These are phyloP conservation scores for Chaetomidium leptoderma DNA, from an alignment of 495 filamentous ascomycete species.

Conservation along the genomic window DNA sequence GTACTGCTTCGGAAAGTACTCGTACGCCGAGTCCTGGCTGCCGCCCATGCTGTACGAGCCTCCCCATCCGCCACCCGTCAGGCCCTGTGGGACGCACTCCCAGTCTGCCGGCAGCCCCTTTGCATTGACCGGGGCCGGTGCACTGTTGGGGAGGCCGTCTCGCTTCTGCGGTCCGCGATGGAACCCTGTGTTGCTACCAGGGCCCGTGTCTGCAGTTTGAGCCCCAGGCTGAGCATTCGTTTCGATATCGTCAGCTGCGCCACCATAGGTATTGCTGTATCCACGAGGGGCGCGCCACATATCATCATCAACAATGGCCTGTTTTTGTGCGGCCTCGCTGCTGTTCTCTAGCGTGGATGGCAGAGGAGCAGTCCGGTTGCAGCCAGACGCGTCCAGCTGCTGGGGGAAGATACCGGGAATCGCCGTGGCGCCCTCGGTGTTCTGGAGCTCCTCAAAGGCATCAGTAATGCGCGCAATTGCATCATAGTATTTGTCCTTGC, in stretches of 20 bases:
- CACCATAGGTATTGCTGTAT: too few relatives aligned
- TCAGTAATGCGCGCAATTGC: constrained; percentile 89
- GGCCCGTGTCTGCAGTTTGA: constrained; percentile 5
- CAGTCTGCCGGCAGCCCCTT: constrained; percentile 29
- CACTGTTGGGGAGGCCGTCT: background rate
- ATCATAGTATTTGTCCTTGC: constrained; percentile 86
- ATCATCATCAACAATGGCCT: constrained; percentile 15
- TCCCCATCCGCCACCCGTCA: constrained; percentile 39
- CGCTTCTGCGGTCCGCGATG: constrained; percentile 3
- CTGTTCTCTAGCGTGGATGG: constrained; percentile 17
- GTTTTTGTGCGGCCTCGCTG: constrained; percentile 21
- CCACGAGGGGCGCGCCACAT: background rate
- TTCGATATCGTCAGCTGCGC: too few relatives aligned
- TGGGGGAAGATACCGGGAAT: constrained; percentile 84
- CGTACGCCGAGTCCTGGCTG: constrained; percentile 85
- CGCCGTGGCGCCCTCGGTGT: constrained; percentile 52
- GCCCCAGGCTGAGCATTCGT: background rate
- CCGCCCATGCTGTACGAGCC: constrained; percentile 61
- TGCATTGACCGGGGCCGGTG: constrained; percentile 12
- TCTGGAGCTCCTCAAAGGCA: constrained; percentile 75
- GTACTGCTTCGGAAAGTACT: constrained; percentile 86
- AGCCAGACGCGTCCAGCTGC: constrained; percentile 66
- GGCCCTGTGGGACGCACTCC: constrained; percentile 53
- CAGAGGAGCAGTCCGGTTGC: constrained; percentile 43
- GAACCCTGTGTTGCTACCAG: background rate